Percentiles rank a stretch among this genome's conserved stretches.
Conservation (phyloP, 805 yeast species). For the Candida anglica region DNA sequence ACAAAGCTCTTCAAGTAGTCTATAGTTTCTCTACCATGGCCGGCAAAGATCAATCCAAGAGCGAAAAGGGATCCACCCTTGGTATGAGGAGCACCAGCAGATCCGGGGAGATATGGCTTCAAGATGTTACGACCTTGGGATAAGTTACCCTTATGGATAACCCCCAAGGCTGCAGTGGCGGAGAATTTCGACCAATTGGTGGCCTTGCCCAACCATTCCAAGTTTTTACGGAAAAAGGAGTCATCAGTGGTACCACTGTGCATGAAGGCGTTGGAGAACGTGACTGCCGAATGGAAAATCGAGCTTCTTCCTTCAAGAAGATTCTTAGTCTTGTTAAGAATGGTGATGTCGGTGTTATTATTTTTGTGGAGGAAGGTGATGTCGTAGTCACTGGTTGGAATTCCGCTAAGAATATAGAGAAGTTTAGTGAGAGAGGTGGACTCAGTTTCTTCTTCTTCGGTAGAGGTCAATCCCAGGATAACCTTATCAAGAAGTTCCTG, state of each 20-base stretch:
- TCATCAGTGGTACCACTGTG: constrained; percentile 97
- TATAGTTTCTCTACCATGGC: constrained; percentile 86
- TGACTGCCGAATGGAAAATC: constrained; percentile 91
- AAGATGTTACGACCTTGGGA: constrained; percentile 84
- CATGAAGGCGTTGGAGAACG: constrained; percentile 90
- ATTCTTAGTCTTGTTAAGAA: constrained; percentile 77
- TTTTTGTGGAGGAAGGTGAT: constrained; percentile 83
- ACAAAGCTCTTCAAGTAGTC: constrained; percentile 73
- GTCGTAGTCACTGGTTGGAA: constrained; percentile 90
- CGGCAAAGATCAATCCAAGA: constrained; percentile 90
- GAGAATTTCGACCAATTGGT: constrained; percentile 97
- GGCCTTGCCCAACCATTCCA: constrained; percentile 97
- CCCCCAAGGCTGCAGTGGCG: constrained; percentile 97
- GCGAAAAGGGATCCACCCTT: constrained; percentile 96
- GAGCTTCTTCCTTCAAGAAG: constrained; percentile 88
- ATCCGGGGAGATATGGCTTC: constrained; percentile 87
- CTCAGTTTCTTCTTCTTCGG: constrained; percentile 20
- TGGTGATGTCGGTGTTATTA: constrained; percentile 80
- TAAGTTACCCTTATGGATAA: constrained; percentile 90
- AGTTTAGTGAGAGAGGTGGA: constrained; percentile 34
- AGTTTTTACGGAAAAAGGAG: constrained; percentile 80
- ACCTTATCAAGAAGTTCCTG: constrained; percentile 76
- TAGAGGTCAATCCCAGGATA: constrained; percentile 32
- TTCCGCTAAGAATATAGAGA: constrained; percentile 75
- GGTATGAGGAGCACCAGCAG: constrained; percentile 76